Evolutionary conservation across 1,139 yeast species (phyloP).

Genomic region (Candida tropicalis): DNA sequence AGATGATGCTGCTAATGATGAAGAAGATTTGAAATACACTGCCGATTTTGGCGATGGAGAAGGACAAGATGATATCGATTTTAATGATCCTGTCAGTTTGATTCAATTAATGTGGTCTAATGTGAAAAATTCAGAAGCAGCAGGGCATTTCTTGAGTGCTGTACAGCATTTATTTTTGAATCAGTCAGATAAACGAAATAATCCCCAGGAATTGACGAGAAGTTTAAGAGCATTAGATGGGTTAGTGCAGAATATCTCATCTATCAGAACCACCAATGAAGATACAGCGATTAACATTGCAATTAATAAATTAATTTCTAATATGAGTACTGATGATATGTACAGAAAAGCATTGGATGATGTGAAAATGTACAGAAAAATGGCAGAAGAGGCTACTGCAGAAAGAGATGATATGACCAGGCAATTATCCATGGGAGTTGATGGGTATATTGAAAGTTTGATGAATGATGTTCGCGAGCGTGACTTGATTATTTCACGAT

Average conservation of each 20-base stretch:
- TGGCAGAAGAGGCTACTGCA: constrained; percentile 79
- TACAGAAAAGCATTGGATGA: constrained; percentile 80
- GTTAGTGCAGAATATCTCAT: constrained; percentile 75
- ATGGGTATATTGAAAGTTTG: constrained; percentile 76
- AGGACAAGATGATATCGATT: constrained; percentile 49
- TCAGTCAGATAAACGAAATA: constrained; percentile 60
- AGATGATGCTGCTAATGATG: constrained; percentile 70
- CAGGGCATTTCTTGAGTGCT: constrained; percentile 72
- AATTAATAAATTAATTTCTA: constrained; percentile 72
- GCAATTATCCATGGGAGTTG: constrained; percentile 79
- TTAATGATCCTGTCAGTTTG: constrained; percentile 76
- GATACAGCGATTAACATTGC: constrained; percentile 83
- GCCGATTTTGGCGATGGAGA: constrained; percentile 53
- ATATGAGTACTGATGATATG: constrained; percentile 89
- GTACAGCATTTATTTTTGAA: constrained; percentile 81
- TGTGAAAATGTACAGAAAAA: constrained; percentile 63
- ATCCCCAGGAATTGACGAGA: constrained; percentile 54
- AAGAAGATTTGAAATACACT: constrained; percentile 60
- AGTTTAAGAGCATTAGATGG: constrained; percentile 83
- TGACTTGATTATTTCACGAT: constrained; percentile 64
- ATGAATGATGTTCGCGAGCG: constrained; percentile 74
- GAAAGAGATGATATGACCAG: constrained; percentile 80
- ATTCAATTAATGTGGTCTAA: constrained; percentile 70
- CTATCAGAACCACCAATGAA: constrained; percentile 64
- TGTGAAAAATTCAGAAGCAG: constrained; percentile 71